A percentile compares a stretch with the other conserved stretches of the same genome.
Conservation (phyloP, 805 yeast genomes). For the Cyberlindnera maritima region DNA sequence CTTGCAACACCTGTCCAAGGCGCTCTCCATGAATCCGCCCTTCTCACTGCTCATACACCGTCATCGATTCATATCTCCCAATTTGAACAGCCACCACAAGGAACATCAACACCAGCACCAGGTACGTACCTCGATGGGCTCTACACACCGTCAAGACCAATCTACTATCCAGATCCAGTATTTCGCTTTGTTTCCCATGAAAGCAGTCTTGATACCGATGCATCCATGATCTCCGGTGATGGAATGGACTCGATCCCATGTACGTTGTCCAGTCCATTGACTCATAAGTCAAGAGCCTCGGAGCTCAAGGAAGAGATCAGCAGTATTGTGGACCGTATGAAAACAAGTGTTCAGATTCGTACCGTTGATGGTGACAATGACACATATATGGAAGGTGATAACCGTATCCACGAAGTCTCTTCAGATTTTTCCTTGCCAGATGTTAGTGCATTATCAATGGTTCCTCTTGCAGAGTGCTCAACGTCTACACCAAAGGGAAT, state of each 20-base stretch:
- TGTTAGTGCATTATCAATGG: slow-evolving; percentile 8
- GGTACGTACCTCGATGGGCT: slow-evolving; percentile 7
- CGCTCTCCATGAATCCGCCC: background rate
- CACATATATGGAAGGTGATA: background rate
- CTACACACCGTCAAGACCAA: slow-evolving; percentile 14
- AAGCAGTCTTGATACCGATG: slow-evolving; percentile 8
- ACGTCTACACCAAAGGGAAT: slow-evolving; percentile 12
- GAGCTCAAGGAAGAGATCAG: slow-evolving; percentile 22
- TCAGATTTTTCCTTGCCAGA: slow-evolving; percentile 8
- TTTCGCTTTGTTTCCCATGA: slow-evolving; percentile 19
- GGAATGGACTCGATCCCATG: background rate
- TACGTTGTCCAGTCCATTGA: slow-evolving; percentile 8
- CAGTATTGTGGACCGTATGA: slow-evolving; percentile 12
- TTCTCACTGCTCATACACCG: background rate
- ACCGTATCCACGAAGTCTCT: background rate
- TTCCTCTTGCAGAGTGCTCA: slow-evolving; percentile 1
- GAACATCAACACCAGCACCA: slow-evolving; percentile 27
- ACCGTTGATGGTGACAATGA: background rate
- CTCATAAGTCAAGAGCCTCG: slow-evolving; percentile 2
- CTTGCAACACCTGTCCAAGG: slow-evolving; percentile 5
- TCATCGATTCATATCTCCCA: slow-evolving; percentile 28
- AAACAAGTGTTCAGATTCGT: slow-evolving; percentile 5
- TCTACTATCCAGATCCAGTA: slow-evolving; percentile 18
- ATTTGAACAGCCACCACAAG: slow-evolving; percentile 27
- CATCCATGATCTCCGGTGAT: slow-evolving; percentile 5